Evolutionary conservation across 2,329 filamentous ascomycete genomes (phyloP).

Genomic region (Cladophialophora bantiana): DNA sequence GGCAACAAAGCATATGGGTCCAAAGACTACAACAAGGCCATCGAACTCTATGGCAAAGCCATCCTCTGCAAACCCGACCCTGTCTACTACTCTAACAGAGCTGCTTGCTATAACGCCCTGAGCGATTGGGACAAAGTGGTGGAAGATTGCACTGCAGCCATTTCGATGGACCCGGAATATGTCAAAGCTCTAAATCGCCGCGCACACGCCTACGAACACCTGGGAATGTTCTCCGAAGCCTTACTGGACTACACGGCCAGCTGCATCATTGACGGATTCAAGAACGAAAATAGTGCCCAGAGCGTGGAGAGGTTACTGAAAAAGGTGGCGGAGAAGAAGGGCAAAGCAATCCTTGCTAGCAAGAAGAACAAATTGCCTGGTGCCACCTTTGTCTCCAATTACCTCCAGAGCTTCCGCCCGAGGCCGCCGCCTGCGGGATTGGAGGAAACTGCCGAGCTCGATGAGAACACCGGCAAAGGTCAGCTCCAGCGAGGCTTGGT

Average conservation of each 20-base stretch:
- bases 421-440: constrained; percentile 80
- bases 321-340: constrained; percentile 95
- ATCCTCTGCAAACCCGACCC: constrained; percentile 97
- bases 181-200: constrained; percentile 97
- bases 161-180: constrained; percentile 92
- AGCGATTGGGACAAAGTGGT: constrained; percentile 95
- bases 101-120: constrained; percentile 94
- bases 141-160: constrained; percentile 93
- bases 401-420: constrained; percentile 95
- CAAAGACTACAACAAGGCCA: constrained; percentile 92
- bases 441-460: constrained; percentile 79
- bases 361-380: constrained; percentile 89
- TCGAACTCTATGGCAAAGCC: constrained; percentile 92
- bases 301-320: constrained; percentile 92
- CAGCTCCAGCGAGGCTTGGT: constrained; percentile 84
- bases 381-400: constrained; percentile 97
- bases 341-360: constrained; percentile 80
- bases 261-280: constrained; percentile 98
- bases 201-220: constrained; percentile 94
- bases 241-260: constrained; percentile 97
- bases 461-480: constrained; percentile 79
- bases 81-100: constrained; percentile 98
- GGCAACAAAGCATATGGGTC: constrained; percentile 96
- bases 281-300: constrained; percentile 85
- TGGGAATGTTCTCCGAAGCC: constrained; percentile 88